These are phyloP conservation scores for Suillus fuscotomentosus DNA, from an alignment of 768 basidiomycete genomes.

Conservation along the genomic window DNA sequence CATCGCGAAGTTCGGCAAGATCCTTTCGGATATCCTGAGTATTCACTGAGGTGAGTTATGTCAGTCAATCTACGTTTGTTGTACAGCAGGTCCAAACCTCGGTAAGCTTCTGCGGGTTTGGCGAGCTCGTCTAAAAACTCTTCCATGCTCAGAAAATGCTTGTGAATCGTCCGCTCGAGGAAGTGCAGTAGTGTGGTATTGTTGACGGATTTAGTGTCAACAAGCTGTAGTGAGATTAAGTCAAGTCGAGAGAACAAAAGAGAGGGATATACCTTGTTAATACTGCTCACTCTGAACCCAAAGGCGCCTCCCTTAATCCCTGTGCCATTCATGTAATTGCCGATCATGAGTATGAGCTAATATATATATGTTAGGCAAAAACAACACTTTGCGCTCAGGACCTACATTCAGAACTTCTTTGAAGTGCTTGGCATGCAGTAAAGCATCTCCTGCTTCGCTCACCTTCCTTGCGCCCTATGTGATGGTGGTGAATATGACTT, in stretches of 20 bases:
- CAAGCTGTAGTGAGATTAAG: constrained; percentile 55
- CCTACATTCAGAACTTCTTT: constrained; percentile 83
- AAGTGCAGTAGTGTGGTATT: constrained; percentile 95
- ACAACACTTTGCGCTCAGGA: constrained; percentile 19
- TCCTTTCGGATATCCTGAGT: constrained; percentile 82
- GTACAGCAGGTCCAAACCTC: constrained; percentile 53
- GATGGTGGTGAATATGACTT: not conserved
- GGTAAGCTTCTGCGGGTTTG: constrained; percentile 88
- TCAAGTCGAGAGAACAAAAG: not conserved
- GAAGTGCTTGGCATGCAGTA: constrained; percentile 83
- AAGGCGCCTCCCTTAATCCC: constrained; percentile 96
- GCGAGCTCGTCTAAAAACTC: constrained; percentile 85
- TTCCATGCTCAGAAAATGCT: constrained; percentile 86
- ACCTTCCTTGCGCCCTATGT: constrained; percentile 76
- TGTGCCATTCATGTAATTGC: constrained; percentile 98
- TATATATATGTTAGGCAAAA: constrained; percentile 1
- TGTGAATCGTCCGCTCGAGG: constrained; percentile 82
- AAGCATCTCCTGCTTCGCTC: constrained; percentile 73
- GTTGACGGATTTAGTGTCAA: constrained; percentile 95
- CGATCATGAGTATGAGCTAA: constrained; percentile 88
- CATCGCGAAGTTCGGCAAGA: constrained; percentile 67
- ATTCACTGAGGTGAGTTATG: constrained; percentile 57
- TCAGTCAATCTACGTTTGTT: not conserved
- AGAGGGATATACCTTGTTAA: constrained; percentile 74
- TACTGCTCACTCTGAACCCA: constrained; percentile 95